Evolutionary conservation across 1,284 basidiomycete species (phyloP), one percentile per base, ranked within the genome.

Genomic region (Takashimella koratensis): DNA sequence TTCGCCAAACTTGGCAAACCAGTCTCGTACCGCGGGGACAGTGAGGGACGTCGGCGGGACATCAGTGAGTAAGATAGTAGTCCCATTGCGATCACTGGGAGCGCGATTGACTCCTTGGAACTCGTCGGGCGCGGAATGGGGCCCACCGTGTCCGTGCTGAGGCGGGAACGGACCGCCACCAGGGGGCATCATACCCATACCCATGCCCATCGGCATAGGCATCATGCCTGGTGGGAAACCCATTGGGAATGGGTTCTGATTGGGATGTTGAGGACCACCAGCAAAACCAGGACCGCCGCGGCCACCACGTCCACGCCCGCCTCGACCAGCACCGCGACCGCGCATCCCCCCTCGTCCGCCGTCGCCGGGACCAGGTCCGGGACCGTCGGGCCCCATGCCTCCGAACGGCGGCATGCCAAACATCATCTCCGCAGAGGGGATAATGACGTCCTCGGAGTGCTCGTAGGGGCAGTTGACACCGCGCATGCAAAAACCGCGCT

Each of bases 21-120:
- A 95, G 36, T 82, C 83, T 67, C 88, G 89, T 54, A 98, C 86
- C 13, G 84, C 79, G 45, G 86, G 86, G 24, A 93, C 81, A 36
- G 83, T 84, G 45, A 95, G 81, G 64, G 87, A 84, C 56, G 90
- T 86, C 45, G 84, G 82, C 0, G 94, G 94, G 52, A 97, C 92
- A 77, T 95, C 94, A 75, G 95, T 92, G 50, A 98, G 86, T 20
- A 96, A 89, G 24, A 97, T 80, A 0, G 93, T 95, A 68, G 88
- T 91, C 69, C 87, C 84, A 56, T 83, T 83, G 44, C 86, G 81
- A 51, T 73, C 70, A 8, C 61, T 52, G n/a, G 75, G 74, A 2
- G 74, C 74, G 25, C 62, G 65, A 45, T 56, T 65, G 2, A 65
- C 50, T 21, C 68, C 68, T 54, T 52, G 55, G 49, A 64, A 68